Evolutionary conservation across 352 stramenopile species (phyloP).

Genomic region (Phytophthora capsici): DNA sequence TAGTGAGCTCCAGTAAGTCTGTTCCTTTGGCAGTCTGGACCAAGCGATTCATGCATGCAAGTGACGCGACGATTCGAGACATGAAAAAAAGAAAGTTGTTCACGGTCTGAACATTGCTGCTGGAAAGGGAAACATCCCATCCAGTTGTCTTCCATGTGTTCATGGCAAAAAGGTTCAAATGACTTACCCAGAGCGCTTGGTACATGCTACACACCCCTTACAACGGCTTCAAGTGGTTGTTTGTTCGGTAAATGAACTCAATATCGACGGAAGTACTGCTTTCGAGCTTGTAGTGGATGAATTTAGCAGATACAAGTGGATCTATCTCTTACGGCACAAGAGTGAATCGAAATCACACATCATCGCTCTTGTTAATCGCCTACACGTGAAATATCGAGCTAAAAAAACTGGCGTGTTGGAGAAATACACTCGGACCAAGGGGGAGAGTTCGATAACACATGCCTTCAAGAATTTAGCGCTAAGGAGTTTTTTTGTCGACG

Average conservation of each 20-base stretch:
- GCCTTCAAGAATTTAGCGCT: not conserved
- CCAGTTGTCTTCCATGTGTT: not conserved
- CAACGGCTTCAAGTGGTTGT: not conserved
- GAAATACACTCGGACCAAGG: constrained; percentile 3
- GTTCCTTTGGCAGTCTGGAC: too few species aligned
- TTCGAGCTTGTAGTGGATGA: not conserved
- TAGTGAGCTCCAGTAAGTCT: too few species aligned
- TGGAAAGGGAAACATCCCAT: too few species aligned
- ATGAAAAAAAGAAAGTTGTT: too few species aligned
- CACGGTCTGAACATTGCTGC: too few species aligned
- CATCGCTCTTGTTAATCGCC: not conserved
- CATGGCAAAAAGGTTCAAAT: not conserved
- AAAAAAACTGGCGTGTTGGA: not conserved
- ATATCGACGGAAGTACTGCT: not conserved
- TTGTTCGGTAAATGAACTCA: not conserved
- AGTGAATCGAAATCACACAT: not conserved
- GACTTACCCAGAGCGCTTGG: not conserved
- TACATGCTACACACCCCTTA: not conserved
- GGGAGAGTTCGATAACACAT: not conserved
- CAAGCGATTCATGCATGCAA: too few species aligned
- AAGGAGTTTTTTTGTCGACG: not conserved
- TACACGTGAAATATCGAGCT: not conserved
- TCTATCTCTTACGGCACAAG: not conserved
- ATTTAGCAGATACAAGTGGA: not conserved
- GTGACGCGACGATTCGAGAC: too few species aligned